Evolutionary conservation across 495 filamentous ascomycete genomes (phyloP), one percentile per base, ranked within the genome.

Genomic region (Lasiosphaeriaceae sp.): DNA sequence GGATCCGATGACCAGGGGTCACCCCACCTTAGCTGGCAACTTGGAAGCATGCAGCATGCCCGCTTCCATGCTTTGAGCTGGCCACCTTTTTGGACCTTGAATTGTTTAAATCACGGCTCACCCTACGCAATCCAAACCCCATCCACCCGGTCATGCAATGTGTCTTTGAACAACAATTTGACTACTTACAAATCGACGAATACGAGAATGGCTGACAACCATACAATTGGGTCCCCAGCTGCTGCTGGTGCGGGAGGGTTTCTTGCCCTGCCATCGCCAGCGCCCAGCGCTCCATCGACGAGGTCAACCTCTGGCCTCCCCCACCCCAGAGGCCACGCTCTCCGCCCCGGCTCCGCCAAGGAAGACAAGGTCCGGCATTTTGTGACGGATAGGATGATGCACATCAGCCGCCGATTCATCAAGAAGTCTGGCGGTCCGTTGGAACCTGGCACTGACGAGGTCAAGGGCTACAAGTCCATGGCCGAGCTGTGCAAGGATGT

Each of bases 291-390:
- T 21, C 78, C 80, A n/a, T 72, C 63, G 3, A 31, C 54, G 17
- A 45, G 44, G 11, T 68, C 31, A 63, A 58, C 8, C 5, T 71
- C 78, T 0, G 58, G 64, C 3, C 77, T 93, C 4, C 89, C 89
- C 1, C 80, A 79, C 48, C 84, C 86, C 2, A 84, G 90, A 54
- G 68, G 74, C 21, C 77, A 79, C 19, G 84, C 90, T 0, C 73
- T 95, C 7, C 79, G 77, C 26, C 72, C 88, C 0, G 92, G 92
- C 1, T 88, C 88, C 0, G 67, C 73, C 8, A 94, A 92, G 67
- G 92, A 96, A 69, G 85, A 84, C 54, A 76, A 80, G n/a, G 81
- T 90, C 45, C 83, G 92, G 56, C 75, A 83, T 26, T 86, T 88
- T 71, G 78, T 91, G 2, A 84, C 89, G 48, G 72, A 78, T 12